Percentiles rank a stretch among this genome's conserved stretches.
These are phyloP conservation scores for Kockiozyma suomiensis DNA, from an alignment of 805 yeast species.

Conservation along the genomic window DNA sequence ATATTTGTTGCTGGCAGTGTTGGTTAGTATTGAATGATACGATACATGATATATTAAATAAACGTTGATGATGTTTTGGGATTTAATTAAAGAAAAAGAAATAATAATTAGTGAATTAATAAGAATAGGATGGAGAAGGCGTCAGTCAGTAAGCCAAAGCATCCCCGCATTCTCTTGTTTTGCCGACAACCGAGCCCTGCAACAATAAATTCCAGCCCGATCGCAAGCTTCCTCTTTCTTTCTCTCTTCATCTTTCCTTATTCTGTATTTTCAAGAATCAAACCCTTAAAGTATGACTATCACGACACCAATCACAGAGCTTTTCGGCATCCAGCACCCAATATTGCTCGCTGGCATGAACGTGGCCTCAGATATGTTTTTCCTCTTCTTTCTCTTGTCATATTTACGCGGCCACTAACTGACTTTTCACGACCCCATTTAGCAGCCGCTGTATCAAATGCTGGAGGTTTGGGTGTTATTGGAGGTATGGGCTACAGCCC, in stretches of 20 bases:
- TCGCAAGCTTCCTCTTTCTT: constrained; percentile 37
- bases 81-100: too few species aligned
- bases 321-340: constrained; percentile 37
- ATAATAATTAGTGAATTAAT: too few species aligned
- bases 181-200: constrained; percentile 2
- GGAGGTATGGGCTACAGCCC: constrained; percentile 37
- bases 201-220: neutral
- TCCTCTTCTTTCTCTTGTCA: neutral
- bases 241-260: neutral
- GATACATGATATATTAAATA: too few species aligned
- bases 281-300: constrained; percentile 22
- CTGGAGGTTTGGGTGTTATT: constrained; percentile 40
- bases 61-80: too few species aligned
- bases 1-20: too few species aligned
- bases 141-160: too few species aligned
- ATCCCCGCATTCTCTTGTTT: neutral
- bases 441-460: constrained; percentile 39
- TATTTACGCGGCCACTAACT: neutral
- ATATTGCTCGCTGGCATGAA: constrained; percentile 39
- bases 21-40: too few species aligned
- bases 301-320: constrained; percentile 36
- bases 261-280: neutral
- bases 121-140: too few species aligned
- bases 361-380: constrained; percentile 36
- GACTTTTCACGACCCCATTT: constrained; percentile 33